Evolutionary conservation across 1,284 basidiomycete species (phyloP), one percentile per base, ranked within the genome.

Genomic region (Filobasidium uniguttulatum): DNA sequence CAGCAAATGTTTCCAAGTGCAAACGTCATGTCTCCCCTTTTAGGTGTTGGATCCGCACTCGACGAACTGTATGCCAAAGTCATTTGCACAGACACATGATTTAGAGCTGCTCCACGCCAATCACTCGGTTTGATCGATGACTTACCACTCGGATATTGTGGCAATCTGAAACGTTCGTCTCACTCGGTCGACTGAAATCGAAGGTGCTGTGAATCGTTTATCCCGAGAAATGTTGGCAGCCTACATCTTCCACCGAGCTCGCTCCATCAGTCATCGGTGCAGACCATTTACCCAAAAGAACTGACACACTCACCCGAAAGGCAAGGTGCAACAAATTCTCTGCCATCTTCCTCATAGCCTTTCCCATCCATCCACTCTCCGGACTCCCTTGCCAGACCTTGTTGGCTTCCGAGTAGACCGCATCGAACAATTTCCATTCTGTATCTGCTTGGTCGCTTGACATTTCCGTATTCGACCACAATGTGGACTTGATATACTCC

Each of bases 1-100:
- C 49, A 51, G 28, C 53, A 54, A 10, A 54, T 41, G 25, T 54
- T 54, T 9, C 53, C 53, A 17, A 54, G 23, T 3, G 53, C 53
- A 34, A 54, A 54, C 2, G 49, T 45, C 29, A 51, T 43, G 23
- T 54, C 53, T 4, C 53, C 53, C 19, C 53, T 38, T n/a, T 49
- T 50, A 10, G 53, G 19, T 17, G 50, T 31, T 9, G 17, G 30
- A 35, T 54, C 49, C 48, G 40, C 38, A 38, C 9, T 15, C 31
- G 45, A 44, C 44, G 46, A 28, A 29, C 25, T 30, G 19, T 20
- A n/a, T 10, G 17, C 5, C 22, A 28, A 22, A 6, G 15, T n/a
- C 29, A 19, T 26, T n/a, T 10, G 17, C 3, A 2, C 3, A 9
- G 9, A 23, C 17, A 25, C 19, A 15, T 29, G 15, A n/a, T n/a